These are phyloP conservation scores for Mycena vulgaris DNA, from an alignment of 768 basidiomycete species.

Conservation along the genomic window DNA sequence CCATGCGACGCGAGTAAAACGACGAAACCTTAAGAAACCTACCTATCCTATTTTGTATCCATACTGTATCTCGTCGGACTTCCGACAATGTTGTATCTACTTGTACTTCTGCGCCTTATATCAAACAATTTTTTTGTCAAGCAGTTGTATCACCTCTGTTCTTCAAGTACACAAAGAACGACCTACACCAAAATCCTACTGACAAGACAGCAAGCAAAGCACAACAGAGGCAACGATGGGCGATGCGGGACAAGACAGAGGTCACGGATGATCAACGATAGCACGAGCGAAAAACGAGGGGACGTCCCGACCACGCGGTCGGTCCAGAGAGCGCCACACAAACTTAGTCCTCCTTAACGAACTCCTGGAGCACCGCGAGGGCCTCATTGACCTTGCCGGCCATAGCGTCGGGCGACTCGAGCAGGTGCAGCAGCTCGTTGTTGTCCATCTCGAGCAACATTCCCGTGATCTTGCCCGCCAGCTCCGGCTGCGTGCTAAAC, in stretches of 20 bases:
- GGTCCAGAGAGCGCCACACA: slow-evolving; percentile 49
- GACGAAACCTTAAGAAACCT: too few relatives aligned
- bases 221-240: slow-evolving; percentile 30
- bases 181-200: slow-evolving; percentile 65
- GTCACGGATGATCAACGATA: slow-evolving; percentile 52
- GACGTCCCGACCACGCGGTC: slow-evolving; percentile 60
- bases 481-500: slow-evolving; percentile 84
- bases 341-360: slow-evolving; percentile 61
- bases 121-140: slow-evolving; percentile 41
- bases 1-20: slow-evolving; percentile 51
- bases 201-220: slow-evolving; percentile 50
- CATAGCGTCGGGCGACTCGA: slow-evolving; percentile 88
- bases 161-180: slow-evolving; percentile 70
- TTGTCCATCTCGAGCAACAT: slow-evolving; percentile 99
- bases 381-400: slow-evolving; percentile 94
- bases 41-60: too few relatives aligned
- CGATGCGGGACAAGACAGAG: slow-evolving; percentile 42
- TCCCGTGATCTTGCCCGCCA: slow-evolving; percentile 98
- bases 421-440: slow-evolving; percentile 88
- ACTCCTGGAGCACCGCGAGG: slow-evolving; percentile 90
- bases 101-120: background rate
- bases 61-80: background rate
- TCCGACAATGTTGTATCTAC: background rate
- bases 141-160: slow-evolving; percentile 75
- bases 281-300: slow-evolving; percentile 59